Evolutionary conservation across 2,329 filamentous ascomycete species (phyloP).

Genomic region (Fusarium sp.): DNA sequence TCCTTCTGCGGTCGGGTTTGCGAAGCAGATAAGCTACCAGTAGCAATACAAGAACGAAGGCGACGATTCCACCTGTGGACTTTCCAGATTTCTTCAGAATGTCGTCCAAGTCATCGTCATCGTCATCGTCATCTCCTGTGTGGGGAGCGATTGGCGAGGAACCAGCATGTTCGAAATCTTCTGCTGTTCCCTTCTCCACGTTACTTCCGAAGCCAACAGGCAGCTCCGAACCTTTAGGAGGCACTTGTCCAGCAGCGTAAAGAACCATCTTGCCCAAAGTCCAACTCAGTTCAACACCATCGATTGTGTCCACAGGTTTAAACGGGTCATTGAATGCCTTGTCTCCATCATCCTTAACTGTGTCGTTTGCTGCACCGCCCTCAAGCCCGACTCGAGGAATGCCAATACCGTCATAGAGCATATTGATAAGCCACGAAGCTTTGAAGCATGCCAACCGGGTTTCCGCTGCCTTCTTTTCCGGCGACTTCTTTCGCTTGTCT

Average conservation of each 20-base stretch:
- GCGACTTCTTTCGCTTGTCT: constrained; percentile 75
- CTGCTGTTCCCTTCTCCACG: constrained; percentile 69
- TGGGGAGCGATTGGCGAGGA: constrained; percentile 59
- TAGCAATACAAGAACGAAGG: constrained; percentile 81
- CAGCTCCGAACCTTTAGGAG: constrained; percentile 68
- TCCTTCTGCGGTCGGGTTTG: constrained; percentile 78
- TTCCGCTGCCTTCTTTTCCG: constrained; percentile 81
- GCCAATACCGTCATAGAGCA: constrained; percentile 95
- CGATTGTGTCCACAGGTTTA: constrained; percentile 92
- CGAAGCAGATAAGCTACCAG: constrained; percentile 80
- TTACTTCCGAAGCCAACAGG: constrained; percentile 97
- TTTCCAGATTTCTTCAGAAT: constrained; percentile 77
- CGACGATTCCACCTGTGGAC: constrained; percentile 78
- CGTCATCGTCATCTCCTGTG: constrained; percentile 64
- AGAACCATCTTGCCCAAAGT: constrained; percentile 96
- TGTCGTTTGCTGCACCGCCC: constrained; percentile 72
- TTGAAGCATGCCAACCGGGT: constrained; percentile 96
- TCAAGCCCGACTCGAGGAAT: constrained; percentile 89
- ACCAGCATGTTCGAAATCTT: constrained; percentile 87
- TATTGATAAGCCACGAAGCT: constrained; percentile 96
- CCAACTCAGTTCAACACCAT: constrained; percentile 94
- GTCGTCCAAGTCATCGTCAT: constrained; percentile 67
- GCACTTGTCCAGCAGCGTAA: constrained; percentile 91
- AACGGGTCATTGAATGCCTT: constrained; percentile 85
- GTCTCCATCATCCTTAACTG: constrained; percentile 77